phyloP scores from a whole-genome alignment of 2,329 filamentous ascomycete genomes.

The Pseudocercospora fijiensis region DNA sequence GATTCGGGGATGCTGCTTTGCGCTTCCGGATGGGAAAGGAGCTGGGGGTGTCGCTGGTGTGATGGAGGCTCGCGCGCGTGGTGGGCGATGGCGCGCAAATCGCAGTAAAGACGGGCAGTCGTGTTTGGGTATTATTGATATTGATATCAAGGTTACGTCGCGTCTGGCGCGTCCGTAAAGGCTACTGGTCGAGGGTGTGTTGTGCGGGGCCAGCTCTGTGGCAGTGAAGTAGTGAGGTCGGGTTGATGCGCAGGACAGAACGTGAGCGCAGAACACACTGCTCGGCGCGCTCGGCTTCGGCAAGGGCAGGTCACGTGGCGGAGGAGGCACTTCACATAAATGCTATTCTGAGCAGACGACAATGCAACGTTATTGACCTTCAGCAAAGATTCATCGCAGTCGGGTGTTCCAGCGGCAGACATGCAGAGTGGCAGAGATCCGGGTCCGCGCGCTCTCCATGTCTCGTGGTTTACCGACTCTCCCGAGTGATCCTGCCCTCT shows the following conservation, averaged over 20 bases:
- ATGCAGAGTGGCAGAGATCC: background rate
- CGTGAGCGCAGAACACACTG: background rate
- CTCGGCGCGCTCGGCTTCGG: background rate
- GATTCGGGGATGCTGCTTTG: conserved; percentile 16
- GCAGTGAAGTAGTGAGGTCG: background rate
- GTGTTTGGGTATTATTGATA: background rate
- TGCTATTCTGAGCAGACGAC: background rate
- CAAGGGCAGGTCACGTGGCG: background rate
- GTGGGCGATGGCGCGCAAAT: background rate
- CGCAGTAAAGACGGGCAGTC: conserved; percentile 4
- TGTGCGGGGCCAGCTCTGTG: background rate
- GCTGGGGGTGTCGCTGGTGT: conserved; percentile 6
- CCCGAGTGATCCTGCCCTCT: background rate
- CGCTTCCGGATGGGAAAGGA: conserved; percentile 11
- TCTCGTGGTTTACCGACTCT: no score
- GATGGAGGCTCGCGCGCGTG: background rate
- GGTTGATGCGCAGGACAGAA: no score
- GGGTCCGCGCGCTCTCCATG: background rate
- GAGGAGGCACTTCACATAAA: background rate
- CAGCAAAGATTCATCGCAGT: background rate
- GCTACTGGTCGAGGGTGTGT: background rate
- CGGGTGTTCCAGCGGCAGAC: background rate
- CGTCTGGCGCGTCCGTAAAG: background rate
- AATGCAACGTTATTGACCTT: background rate
- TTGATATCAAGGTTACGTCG: background rate